Conservation (phyloP, 306 rosid genomes). For the Pyrus bretschneideri region DNA sequence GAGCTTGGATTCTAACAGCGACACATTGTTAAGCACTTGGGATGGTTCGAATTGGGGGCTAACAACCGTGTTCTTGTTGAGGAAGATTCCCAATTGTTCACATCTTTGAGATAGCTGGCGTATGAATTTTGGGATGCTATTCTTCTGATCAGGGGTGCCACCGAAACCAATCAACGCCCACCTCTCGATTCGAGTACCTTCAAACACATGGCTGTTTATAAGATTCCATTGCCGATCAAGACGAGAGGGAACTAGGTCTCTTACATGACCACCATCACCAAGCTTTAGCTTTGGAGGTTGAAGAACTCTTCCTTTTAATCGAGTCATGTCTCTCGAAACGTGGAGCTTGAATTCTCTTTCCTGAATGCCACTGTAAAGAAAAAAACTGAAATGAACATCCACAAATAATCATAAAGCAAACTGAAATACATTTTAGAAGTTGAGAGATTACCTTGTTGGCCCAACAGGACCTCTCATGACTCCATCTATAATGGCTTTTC, state of each 20-base stretch:
- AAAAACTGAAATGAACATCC: background rate
- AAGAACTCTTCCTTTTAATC: slow-evolving; percentile 77
- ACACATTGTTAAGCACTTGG: slow-evolving; percentile 74
- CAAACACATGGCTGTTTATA: slow-evolving; percentile 75
- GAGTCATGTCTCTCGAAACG: slow-evolving; percentile 83
- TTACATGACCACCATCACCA: slow-evolving; percentile 80
- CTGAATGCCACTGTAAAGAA: slow-evolving; percentile 61
- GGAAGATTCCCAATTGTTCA: slow-evolving; percentile 81
- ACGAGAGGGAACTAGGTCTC: slow-evolving; percentile 74
- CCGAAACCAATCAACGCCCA: slow-evolving; percentile 93
- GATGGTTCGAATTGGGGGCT: slow-evolving; percentile 73
- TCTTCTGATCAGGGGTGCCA: slow-evolving; percentile 73
- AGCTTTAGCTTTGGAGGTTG: slow-evolving; percentile 93
- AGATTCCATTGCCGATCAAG: slow-evolving; percentile 94
- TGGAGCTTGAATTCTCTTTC: slow-evolving; percentile 79
- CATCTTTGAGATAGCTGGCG: slow-evolving; percentile 77
- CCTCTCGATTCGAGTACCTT: slow-evolving; percentile 81
- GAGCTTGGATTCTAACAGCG: slow-evolving; percentile 78
- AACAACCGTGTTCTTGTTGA: slow-evolving; percentile 57
- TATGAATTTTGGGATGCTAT: slow-evolving; percentile 60
- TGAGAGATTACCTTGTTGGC: slow-evolving; percentile 62
- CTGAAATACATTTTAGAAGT: background rate
- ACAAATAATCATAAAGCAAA: background rate
- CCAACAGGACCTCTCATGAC: slow-evolving; percentile 81
- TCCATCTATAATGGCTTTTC: slow-evolving; percentile 77